phyloP scores from a whole-genome alignment of 2,329 filamentous ascomycete genomes.

The Magnaporthiopsis poae region DNA sequence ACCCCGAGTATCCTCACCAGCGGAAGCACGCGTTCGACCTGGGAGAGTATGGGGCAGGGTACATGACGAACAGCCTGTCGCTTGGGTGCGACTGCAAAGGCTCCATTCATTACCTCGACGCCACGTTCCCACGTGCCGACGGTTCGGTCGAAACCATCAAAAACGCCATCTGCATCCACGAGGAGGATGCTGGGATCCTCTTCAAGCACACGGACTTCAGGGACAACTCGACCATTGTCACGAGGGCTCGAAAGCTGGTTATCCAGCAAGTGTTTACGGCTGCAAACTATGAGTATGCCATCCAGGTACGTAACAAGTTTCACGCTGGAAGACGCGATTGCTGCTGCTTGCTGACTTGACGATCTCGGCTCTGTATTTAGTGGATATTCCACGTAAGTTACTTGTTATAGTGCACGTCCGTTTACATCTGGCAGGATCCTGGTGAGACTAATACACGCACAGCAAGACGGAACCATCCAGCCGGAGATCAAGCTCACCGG shows the following conservation, averaged over 20 bases:
- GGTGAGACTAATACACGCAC: conserved; percentile 15
- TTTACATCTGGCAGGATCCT: not conserved
- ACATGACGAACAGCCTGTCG: conserved; percentile 67
- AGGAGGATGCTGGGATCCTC: conserved; percentile 82
- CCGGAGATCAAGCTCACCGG: conserved; percentile 85
- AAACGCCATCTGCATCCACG: conserved; percentile 91
- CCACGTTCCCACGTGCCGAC: conserved; percentile 67
- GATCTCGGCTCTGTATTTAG: conserved; percentile 44
- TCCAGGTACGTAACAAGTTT: conserved; percentile 24
- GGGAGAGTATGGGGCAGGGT: conserved; percentile 64
- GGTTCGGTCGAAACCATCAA: conserved; percentile 74
- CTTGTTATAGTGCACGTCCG: not conserved
- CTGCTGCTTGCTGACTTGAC: not conserved
- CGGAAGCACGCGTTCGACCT: conserved; percentile 74
- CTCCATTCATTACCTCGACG: conserved; percentile 83
- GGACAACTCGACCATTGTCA: conserved; percentile 78
- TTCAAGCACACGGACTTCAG: conserved; percentile 95
- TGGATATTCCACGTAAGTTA: conserved; percentile 66
- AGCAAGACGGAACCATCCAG: conserved; percentile 81
- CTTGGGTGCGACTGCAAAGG: conserved; percentile 82
- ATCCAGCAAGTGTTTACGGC: conserved; percentile 90
- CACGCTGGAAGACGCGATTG: not conserved
- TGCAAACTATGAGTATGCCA: conserved; percentile 83
- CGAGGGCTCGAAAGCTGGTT: conserved; percentile 73
- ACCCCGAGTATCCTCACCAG: conserved; percentile 70